Percentiles rank a stretch among this genome's conserved stretches.
Evolutionary conservation across 768 basidiomycete genomes (phyloP).

Genomic region (Suillus discolor): DNA sequence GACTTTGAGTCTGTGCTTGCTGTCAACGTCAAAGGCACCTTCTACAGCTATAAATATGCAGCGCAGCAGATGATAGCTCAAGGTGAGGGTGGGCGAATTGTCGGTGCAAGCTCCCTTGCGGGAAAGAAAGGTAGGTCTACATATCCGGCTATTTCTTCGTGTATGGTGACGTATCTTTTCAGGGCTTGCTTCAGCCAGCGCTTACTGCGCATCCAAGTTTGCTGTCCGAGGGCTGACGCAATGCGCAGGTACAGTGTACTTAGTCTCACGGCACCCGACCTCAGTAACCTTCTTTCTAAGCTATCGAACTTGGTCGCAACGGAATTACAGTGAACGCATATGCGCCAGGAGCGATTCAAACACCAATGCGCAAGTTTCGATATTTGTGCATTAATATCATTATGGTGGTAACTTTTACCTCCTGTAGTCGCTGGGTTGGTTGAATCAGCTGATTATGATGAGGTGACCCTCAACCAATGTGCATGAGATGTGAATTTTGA

Average conservation of each 20-base stretch:
- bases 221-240: constrained; percentile 47
- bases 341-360: constrained; percentile 34
- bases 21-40: constrained; percentile 42
- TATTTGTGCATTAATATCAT: not conserved
- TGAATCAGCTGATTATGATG: constrained; percentile 14
- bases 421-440: constrained; percentile 21
- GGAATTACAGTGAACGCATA: constrained; percentile 39
- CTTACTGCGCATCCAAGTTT: constrained; percentile 44
- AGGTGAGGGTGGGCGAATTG: constrained; percentile 43
- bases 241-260: constrained; percentile 22
- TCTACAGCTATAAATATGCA: constrained; percentile 46
- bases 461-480: constrained; percentile 13
- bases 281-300: constrained; percentile 18
- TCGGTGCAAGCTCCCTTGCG: constrained; percentile 40
- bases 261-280: not conserved
- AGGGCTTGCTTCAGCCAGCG: constrained; percentile 32
- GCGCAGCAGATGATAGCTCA: constrained; percentile 47
- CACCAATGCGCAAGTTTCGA: constrained; percentile 29
- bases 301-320: constrained; percentile 31
- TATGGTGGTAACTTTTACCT: not conserved
- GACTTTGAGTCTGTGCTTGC: constrained; percentile 37
- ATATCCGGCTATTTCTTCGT: not conserved
- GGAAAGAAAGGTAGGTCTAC: constrained; percentile 31
- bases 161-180: not conserved
- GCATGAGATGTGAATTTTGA: constrained; percentile 3